Evolutionary conservation across 192 early-diverging fungal species (phyloP), one percentile per base, ranked within the genome.

Genomic region (Umbelopsis isabellina): DNA sequence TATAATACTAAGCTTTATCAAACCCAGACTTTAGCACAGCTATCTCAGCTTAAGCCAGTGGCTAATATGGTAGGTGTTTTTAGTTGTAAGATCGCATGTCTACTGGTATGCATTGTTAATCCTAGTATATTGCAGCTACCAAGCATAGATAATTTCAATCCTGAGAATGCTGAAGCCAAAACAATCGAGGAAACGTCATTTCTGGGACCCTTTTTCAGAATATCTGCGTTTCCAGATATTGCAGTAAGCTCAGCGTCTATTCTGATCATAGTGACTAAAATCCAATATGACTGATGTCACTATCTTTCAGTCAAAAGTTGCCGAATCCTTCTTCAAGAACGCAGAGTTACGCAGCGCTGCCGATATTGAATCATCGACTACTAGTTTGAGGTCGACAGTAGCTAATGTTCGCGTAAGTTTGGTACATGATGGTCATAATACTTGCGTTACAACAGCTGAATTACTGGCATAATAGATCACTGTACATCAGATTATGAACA

Each of bases 131-230:
- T 6, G 11, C 55, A 71, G 72, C 37, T 78, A n/a, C 44, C 72
- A 35, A 66, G 35, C 49, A 49, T 84, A 35, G 65, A 74, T 21
- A 82, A 80, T 45, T 93, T 87, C 79, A 83, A 89, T 68, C 90
- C 90, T 11, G 51, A 79, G 6, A 79, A 85, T 68, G 67, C 75
- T 0, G 79, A 75, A 8, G 87, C 90, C 0, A 76, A 76, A 25
- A 82, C 69, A 22, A 72, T 93, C 16, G 91, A 93, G 68, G 65
- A 86, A 4, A 51, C 84, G 12, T 87, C 91, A n/a, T 74, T 94
- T 35, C 79, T 96, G 1, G 94, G 94, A 3, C 91, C 90, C 11
- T 93, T 93, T 50, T 88, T 93, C 66, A 76, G 74, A 48, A 64
- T 85, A 1, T 84, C 81, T 48, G 85, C 72, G 33, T 90, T 88